Base-by-base conservation (phyloP, 1,284 basidiomycete genomes). In the Moniliella sp. region DNA sequence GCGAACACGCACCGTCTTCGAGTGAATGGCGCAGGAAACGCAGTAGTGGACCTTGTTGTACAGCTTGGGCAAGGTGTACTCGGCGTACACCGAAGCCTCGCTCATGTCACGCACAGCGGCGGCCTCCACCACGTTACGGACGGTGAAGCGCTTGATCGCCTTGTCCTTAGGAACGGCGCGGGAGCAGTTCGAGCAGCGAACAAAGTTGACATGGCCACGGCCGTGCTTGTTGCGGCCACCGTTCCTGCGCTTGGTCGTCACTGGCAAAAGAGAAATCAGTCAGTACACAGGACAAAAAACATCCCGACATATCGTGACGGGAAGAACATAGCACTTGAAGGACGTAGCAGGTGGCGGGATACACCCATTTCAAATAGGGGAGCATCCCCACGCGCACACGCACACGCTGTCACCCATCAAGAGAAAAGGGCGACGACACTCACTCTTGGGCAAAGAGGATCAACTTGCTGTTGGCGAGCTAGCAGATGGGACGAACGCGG, bases 21-120 rank as follows among this genome's bases (percentile, higher is more conserved):
- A 86, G 72, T 99, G 88, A 65, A 99, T 94, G 28, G 88, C 88
- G 64, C 91, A 99, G 37, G 86, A 94, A 42, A 99, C 78, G 65
- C 88, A 99, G 73, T 99, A 97, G 34, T 75, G 77, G 53, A 97
- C 80, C 76, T 94, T 93, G 72, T 93, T 79, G 74, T 99, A 97
- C 47, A 97, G 69, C 68, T 97, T 97, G 43, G 88, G 88, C 55
- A 97, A 76, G 37, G 74, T 75, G 67, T 97, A 97, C 69, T 97
- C 91, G 81, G 64, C 25, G 70, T 94, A 97, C 49, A 94, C 78
- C 48, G 76, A 80, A 32, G 88, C 86, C 60, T 97, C 91, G 62
- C 76, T 81, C 63, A 99, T 77, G 70, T 99, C 88, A 58, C 88
- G 73, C 54, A 97, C 79, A 43, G 88, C 88, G 37, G 88, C 88